These are phyloP conservation scores for Plectosphaerella plurivora DNA, from an alignment of 2,329 filamentous ascomycete species.

Conservation along the genomic window DNA sequence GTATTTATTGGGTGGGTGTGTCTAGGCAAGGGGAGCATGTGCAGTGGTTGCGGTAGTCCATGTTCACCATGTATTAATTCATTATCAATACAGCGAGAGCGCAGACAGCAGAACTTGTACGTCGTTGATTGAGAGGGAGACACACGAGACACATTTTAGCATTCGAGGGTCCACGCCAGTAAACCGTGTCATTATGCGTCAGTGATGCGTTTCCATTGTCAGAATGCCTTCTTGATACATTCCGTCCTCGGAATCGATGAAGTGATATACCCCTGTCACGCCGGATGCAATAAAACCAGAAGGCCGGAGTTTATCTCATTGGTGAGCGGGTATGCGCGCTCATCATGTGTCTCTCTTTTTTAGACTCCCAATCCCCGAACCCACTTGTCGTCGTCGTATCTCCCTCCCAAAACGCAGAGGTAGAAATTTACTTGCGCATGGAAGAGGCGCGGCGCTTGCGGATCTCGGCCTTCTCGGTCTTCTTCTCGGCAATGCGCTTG, in stretches of 20 bases:
- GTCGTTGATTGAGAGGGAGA: not conserved
- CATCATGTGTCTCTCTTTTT: conserved; percentile 8
- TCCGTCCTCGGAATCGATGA: conserved; percentile 10
- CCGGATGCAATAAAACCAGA: conserved; percentile 36
- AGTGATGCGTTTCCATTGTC: conserved; percentile 25
- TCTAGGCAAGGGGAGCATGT: no score
- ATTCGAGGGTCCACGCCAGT: not conserved
- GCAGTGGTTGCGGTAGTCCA: no score
- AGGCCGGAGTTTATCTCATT: conserved; percentile 23
- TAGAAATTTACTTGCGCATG: conserved; percentile 73
- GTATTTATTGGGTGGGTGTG: no score
- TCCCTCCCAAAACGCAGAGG: not conserved
- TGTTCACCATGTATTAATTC: no score
- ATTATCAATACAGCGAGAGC: no score
- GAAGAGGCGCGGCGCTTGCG: conserved; percentile 97
- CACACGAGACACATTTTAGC: not conserved
- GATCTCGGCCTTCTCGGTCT: conserved; percentile 86
- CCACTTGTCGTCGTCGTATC: not conserved
- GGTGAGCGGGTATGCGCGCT: not conserved
- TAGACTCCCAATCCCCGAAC: conserved; percentile 20
- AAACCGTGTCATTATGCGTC: conserved; percentile 3
- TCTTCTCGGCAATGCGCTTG: conserved; percentile 96
- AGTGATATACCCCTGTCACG: conserved; percentile 25
- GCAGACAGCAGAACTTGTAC: no score
- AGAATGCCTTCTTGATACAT: conserved; percentile 32